Percentiles rank a stretch among this genome's conserved stretches.
Evolutionary conservation across 2,329 filamentous ascomycete genomes (phyloP).

Genomic region (Balansia obtecta): DNA sequence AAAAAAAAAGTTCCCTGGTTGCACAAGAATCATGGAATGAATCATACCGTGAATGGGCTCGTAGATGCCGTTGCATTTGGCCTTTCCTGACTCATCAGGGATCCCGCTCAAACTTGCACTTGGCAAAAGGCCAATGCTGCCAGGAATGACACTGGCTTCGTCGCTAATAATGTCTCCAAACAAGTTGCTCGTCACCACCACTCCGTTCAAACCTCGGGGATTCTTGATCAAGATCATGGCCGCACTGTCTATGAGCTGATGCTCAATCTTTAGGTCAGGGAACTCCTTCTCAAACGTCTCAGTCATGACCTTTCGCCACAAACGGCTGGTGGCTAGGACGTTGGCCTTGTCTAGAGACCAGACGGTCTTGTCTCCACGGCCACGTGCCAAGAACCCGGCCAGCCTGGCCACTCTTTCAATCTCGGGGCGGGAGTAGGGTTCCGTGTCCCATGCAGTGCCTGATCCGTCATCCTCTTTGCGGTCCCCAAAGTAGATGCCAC

Average conservation of each 20-base stretch:
- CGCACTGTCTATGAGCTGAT: slow-evolving; percentile 88
- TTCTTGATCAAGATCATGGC: slow-evolving; percentile 98
- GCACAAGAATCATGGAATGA: too few species aligned
- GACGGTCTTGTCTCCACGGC: slow-evolving; percentile 52
- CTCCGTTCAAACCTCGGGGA: slow-evolving; percentile 73
- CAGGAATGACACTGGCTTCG: slow-evolving; percentile 59
- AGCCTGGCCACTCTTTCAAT: slow-evolving; percentile 80
- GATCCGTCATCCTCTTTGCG: slow-evolving; percentile 40
- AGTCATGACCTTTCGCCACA: slow-evolving; percentile 80
- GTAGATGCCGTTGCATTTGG: slow-evolving; percentile 56
- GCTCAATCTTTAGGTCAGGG: slow-evolving; percentile 68
- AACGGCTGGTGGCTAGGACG: slow-evolving; percentile 74
- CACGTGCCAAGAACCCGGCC: slow-evolving; percentile 67
- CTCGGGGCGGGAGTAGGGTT: slow-evolving; percentile 74
- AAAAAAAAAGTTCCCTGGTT: too few species aligned
- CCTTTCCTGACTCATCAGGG: slow-evolving; percentile 15
- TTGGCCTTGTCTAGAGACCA: slow-evolving; percentile 94
- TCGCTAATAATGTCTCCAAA: slow-evolving; percentile 96
- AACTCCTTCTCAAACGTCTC: slow-evolving; percentile 84
- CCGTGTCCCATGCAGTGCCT: slow-evolving; percentile 66
- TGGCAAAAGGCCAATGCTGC: slow-evolving; percentile 31
- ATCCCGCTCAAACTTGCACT: slow-evolving; percentile 32
- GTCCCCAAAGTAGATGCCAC: slow-evolving; percentile 92
- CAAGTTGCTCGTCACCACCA: slow-evolving; percentile 77
- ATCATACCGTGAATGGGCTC: slow-evolving; percentile 57